phyloP scores from a whole-genome alignment of 768 basidiomycete genomes.

The Tephrocybe sp. region DNA sequence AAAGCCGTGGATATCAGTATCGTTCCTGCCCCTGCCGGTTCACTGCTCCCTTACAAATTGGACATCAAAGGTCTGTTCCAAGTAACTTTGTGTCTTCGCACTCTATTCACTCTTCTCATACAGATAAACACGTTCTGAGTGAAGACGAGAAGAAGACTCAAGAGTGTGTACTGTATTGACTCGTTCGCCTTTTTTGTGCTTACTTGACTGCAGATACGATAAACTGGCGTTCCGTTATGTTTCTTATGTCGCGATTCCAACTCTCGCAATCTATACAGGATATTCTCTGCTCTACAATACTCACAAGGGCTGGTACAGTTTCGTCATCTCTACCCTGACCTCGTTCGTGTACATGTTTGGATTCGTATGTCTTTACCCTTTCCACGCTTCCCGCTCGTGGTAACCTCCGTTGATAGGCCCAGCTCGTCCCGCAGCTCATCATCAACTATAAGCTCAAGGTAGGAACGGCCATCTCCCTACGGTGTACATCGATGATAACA shows the following conservation, averaged over 20 bases:
- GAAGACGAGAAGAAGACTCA: slow-evolving; percentile 98
- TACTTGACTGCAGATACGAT: slow-evolving; percentile 62
- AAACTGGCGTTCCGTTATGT: slow-evolving; percentile 93
- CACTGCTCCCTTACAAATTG: slow-evolving; percentile 73
- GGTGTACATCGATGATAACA: slow-evolving; percentile 5
- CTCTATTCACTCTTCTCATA: slow-evolving; percentile 1
- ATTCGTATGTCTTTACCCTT: slow-evolving; percentile 64
- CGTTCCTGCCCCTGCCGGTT: slow-evolving; percentile 57
- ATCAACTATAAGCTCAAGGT: slow-evolving; percentile 98
- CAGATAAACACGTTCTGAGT: slow-evolving; percentile 93
- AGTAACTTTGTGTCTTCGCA: slow-evolving; percentile 12
- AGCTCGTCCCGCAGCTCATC: slow-evolving; percentile 83
- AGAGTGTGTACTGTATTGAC: slow-evolving; percentile 51
- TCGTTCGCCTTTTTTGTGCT: not conserved
- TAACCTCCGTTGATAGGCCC: slow-evolving; percentile 49
- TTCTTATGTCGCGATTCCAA: slow-evolving; percentile 82
- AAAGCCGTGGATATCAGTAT: slow-evolving; percentile 88
- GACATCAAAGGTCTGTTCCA: slow-evolving; percentile 68
- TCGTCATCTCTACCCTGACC: slow-evolving; percentile 88
- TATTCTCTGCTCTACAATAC: slow-evolving; percentile 82
- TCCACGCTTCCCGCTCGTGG: not conserved
- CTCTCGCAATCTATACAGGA: slow-evolving; percentile 70
- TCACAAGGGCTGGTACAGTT: slow-evolving; percentile 95
- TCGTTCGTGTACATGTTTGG: slow-evolving; percentile 97
- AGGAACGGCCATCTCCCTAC: slow-evolving; percentile 25